A percentile compares a stretch with the other conserved stretches of the same genome.
phyloP scores from a whole-genome alignment of 2,329 filamentous ascomycete genomes.

The Aureobasidium vineae region DNA sequence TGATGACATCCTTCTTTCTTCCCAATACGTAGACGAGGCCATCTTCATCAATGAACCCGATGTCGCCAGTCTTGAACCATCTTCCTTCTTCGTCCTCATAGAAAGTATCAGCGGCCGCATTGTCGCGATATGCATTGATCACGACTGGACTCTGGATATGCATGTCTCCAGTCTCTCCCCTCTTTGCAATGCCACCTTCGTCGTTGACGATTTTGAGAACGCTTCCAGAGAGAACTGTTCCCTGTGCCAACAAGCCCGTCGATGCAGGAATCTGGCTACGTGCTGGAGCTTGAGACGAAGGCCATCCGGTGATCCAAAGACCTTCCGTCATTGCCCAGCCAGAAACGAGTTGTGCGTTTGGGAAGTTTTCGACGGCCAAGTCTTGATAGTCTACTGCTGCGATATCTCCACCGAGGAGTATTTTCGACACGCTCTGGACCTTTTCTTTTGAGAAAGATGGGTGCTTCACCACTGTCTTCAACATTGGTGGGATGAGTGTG shows the following conservation, averaged over 20 bases:
- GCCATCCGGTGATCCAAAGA: background rate
- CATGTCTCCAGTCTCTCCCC: constrained; percentile 6
- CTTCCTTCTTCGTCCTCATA: constrained; percentile 1
- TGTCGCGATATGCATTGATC: background rate
- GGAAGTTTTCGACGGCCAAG: background rate
- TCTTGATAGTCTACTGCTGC: background rate
- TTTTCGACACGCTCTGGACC: background rate
- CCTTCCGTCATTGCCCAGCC: constrained; percentile 14
- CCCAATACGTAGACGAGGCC: background rate
- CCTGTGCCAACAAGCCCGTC: background rate
- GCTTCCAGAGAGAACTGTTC: background rate
- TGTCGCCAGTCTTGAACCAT: constrained; percentile 18
- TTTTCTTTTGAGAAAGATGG: background rate
- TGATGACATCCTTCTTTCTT: constrained; percentile 20
- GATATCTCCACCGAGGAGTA: background rate
- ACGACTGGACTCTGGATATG: background rate
- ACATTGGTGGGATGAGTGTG: background rate
- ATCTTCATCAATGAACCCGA: background rate
- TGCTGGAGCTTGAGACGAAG: background rate
- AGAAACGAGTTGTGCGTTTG: background rate
- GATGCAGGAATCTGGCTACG: background rate
- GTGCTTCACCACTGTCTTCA: background rate
- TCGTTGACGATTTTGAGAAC: constrained; percentile 5
- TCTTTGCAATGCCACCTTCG: background rate
- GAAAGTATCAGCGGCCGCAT: background rate